Conservation (phyloP, 306 rosid genomes). For the Acacia confusa region DNA sequence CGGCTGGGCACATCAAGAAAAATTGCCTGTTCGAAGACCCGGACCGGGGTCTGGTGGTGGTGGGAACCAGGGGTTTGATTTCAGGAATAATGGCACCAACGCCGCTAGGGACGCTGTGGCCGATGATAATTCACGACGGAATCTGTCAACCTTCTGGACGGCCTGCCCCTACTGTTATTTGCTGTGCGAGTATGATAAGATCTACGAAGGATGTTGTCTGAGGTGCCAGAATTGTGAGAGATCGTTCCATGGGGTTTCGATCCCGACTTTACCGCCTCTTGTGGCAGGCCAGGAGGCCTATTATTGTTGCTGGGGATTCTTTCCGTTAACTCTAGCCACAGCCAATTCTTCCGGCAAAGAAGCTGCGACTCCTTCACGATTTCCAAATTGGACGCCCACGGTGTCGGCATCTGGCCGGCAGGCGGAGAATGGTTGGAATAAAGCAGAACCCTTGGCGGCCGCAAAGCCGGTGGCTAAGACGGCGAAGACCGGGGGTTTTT, state of each 20-base stretch:
- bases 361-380: constrained; percentile 7
- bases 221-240: constrained; percentile 80
- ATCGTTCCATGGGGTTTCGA: constrained; percentile 59
- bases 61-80: neutral
- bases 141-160: constrained; percentile 74
- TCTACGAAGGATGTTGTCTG: constrained; percentile 73
- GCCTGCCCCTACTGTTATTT: constrained; percentile 88
- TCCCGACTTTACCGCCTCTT: constrained; percentile 59
- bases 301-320: constrained; percentile 79
- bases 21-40: constrained; percentile 53
- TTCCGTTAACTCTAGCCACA: constrained; percentile 68
- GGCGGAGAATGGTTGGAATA: constrained; percentile 23
- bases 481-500: constrained; percentile 6
- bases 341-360: constrained; percentile 30
- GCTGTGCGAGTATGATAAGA: constrained; percentile 71
- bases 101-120: neutral
- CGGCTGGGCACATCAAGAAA: constrained; percentile 35
- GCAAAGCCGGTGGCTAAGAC: neutral
- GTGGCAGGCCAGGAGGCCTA: constrained; percentile 84
- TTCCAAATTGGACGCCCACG: constrained; percentile 60
- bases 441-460: neutral
- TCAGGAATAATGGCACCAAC: neutral
- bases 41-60: neutral
- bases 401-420: neutral
- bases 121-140: constrained; percentile 32